phyloP scores from a whole-genome alignment of 2,329 filamentous ascomycete species.

The Colletotrichum musicola region DNA sequence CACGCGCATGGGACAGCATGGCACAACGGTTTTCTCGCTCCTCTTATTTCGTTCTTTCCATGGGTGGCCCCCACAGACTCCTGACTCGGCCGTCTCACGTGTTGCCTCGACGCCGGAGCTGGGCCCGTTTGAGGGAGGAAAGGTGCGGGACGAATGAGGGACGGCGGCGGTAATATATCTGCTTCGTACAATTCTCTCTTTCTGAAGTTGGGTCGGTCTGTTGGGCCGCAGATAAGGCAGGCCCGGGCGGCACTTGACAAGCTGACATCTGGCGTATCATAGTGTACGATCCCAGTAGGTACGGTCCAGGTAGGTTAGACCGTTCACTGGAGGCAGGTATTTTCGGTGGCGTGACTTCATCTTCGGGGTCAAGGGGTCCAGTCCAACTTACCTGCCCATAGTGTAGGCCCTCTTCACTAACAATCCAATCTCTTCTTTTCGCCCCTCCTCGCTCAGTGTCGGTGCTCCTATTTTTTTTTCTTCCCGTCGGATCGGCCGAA shows the following conservation, averaged over 20 bases:
- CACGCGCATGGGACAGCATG: conserved; percentile 21
- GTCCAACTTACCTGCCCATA: no score
- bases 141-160: background rate
- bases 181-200: background rate
- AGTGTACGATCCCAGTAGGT: no score
- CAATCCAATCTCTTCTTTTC: no score
- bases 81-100: conserved; percentile 26
- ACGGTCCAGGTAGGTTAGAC: no score
- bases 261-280: no score
- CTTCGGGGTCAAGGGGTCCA: no score
- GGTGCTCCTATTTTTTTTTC: background rate
- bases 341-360: no score
- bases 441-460: background rate
- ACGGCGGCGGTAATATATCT: background rate
- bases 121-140: background rate
- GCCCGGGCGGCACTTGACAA: no score
- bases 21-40: conserved; percentile 3
- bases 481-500: background rate
- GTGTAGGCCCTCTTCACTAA: no score
- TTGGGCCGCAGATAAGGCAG: background rate
- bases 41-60: conserved; percentile 24
- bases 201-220: background rate
- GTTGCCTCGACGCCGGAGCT: conserved; percentile 3
- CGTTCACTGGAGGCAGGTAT: no score
- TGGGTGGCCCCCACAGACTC: conserved; percentile 4